Evolutionary conservation across 2,329 filamentous ascomycete genomes (phyloP), one percentile per base, ranked within the genome.

Genomic region (Coniella lustricola): DNA sequence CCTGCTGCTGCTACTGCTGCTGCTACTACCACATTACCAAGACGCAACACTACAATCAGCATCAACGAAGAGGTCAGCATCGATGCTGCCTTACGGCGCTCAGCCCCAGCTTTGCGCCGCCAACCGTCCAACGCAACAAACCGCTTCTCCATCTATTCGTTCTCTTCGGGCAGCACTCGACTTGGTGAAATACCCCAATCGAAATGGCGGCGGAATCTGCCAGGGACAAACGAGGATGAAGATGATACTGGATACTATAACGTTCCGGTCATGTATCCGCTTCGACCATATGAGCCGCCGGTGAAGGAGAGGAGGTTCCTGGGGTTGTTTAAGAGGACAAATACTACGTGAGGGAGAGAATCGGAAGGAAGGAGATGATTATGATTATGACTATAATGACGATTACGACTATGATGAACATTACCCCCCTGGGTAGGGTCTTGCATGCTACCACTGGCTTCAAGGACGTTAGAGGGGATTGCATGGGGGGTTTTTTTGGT

Each of bases 121-220:
- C 46, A 35, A 29, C 25, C 25, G 46, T 34, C 47, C 21, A 52
- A 40, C 21, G 40, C 50, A 13, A 42, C 39, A 38, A 50, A 62
- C 22, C 55, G 60, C 25, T 52, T 63, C n/a, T 66, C 64, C 3
- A 51, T 64, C 9, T 40, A 59, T 20, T 61, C 64, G 1, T 58
- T 60, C 32, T 56, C 62, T 1, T 62, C 62, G 1, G 61, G 56
- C 46, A 66, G 63, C 58, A 67, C 64, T n/a, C 60, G 57, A 48
- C 57, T 66, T 5, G 64, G 64, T 8, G 62, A 66, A 39, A 63
- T 66, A 3, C 63, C 64, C 0, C 57, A 62, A 40, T 54, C 57
- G 21, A 64, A 59, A 35, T 59, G 57, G 60, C 39, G 41, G 8
- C 54, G 55, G 7, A 37, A 34, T 13, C 42, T 34, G 40, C 12